Evolutionary conservation across 2,329 filamentous ascomycete species (phyloP), one percentile per base, ranked within the genome.

Genomic region (Colletotrichum echinochloae): DNA sequence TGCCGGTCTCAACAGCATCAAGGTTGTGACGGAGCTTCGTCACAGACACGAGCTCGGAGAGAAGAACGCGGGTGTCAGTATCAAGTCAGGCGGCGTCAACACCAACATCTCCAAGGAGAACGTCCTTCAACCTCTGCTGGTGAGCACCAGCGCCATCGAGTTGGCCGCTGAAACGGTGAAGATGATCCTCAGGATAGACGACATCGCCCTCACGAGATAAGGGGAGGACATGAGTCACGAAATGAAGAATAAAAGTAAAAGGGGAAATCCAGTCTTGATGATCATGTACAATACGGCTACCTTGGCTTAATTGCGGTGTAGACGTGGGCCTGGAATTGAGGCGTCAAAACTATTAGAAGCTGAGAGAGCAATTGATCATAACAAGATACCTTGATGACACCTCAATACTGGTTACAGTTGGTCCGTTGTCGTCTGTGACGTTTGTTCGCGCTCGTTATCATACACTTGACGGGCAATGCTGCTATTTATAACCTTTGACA

Each of bases 101-200:
- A 91, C 92, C 76, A 97, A 99, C 84, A 98, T 98, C 79, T 92
- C 93, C 70, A 95, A 97, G 81, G 95, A 98, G 87, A 97, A 97
- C 74, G 96, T 99, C 65, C 86, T 99, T 79, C 96, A 99, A 85
- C 96, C 96, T 23, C 86, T 99, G 79, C 85, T 99, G 72, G 96
- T 99, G 73, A 97, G 94, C 87, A 99, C 96, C 67, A 98, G 95
- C 81, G 94, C 96, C 30, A 96, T 99, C 77, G 95, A 99, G 86
- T 83, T 99, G 82, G 96, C 96, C 37, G 95, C 95, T 9, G 96
- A 99, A 88, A 99, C 96, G 72, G 96, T 98, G 77, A 99, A 98
- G 90, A 96, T 97, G 94, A 90, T 91, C 79, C 80, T 91, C 78
- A 87, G 89, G 79, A 90, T 91, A 83, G 89, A 91, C 78, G 89